These are phyloP conservation scores for Achaetomium macrosporum DNA, from an alignment of 2,329 filamentous ascomycete species.

Conservation along the genomic window DNA sequence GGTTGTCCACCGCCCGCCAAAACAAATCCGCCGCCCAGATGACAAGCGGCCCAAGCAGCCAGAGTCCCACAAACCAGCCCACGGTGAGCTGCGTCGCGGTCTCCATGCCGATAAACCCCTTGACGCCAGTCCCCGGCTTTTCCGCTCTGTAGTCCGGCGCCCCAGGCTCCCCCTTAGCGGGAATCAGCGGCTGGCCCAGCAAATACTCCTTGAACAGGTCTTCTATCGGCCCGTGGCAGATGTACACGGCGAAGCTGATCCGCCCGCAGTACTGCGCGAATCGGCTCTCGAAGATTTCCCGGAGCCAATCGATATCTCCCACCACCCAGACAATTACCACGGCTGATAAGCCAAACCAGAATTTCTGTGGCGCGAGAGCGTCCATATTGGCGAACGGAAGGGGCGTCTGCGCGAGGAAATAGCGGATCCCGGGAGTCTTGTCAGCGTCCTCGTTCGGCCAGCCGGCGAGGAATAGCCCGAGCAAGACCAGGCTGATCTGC, in stretches of 20 bases:
- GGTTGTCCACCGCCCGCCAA: conserved; percentile 51
- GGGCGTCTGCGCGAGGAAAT: conserved; percentile 30
- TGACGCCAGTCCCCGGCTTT: conserved; percentile 26
- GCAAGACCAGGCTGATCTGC: conserved; percentile 26
- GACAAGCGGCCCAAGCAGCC: conserved; percentile 31
- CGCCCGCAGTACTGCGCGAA: conserved; percentile 50
- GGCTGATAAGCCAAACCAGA: conserved; percentile 34
- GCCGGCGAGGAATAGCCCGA: conserved; percentile 33
- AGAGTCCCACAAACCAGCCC: conserved; percentile 36
- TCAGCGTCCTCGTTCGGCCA: conserved; percentile 36
- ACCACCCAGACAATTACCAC: conserved; percentile 34
- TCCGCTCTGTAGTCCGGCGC: conserved; percentile 21
- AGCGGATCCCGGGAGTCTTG: conserved; percentile 31
- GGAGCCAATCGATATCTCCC: conserved; percentile 32
- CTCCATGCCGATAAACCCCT: conserved; percentile 30
- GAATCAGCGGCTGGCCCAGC: conserved; percentile 25
- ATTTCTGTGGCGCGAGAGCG: conserved; percentile 31
- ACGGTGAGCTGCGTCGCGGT: conserved; percentile 28
- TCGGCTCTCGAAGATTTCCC: conserved; percentile 38
- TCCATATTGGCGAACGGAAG: conserved; percentile 30
- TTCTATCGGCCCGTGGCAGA: conserved; percentile 50
- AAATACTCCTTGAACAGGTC: conserved; percentile 32
- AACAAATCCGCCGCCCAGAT: conserved; percentile 55
- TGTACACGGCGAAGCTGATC: conserved; percentile 53
- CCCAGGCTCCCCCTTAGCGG: conserved; percentile 22